phyloP scores from a whole-genome alignment of 306 rosid genomes.

The Leucaena leucocephala region DNA sequence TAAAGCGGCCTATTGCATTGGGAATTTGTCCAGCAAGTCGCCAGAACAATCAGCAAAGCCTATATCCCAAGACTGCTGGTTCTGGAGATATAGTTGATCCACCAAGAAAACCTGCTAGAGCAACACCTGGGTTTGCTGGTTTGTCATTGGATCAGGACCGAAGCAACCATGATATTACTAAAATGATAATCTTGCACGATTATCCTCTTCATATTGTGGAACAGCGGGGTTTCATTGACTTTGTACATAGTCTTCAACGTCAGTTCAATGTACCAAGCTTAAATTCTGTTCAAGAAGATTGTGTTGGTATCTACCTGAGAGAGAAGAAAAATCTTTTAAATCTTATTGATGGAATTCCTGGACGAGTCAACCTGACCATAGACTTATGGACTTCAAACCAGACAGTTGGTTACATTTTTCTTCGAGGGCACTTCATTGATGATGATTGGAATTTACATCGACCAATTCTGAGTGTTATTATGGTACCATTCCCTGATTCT shows the following conservation, averaged over 20 bases:
- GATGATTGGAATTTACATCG: conserved; percentile 72
- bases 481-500: conserved; percentile 63
- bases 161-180: conserved; percentile 69
- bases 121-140: conserved; percentile 43
- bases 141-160: conserved; percentile 64
- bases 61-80: conserved; percentile 35
- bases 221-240: conserved; percentile 72
- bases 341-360: conserved; percentile 66
- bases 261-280: conserved; percentile 57
- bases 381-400: conserved; percentile 78
- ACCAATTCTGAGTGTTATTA: conserved; percentile 71
- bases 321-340: conserved; percentile 71
- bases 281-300: conserved; percentile 56
- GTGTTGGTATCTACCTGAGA: conserved; percentile 56
- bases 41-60: conserved; percentile 53
- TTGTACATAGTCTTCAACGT: conserved; percentile 71
- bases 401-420: conserved; percentile 62
- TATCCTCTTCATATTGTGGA: conserved; percentile 88
- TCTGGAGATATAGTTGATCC: conserved; percentile 43
- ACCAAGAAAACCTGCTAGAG: conserved; percentile 61
- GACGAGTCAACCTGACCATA: conserved; percentile 77
- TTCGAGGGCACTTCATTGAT: conserved; percentile 88
- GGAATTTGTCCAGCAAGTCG: conserved; percentile 77
- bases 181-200: conserved; percentile 83
- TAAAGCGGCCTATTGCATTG: conserved; percentile 73